Percentiles rank a stretch among this genome's conserved stretches.
phyloP scores from a whole-genome alignment of 495 filamentous ascomycete species.

The Penicillium taxi region DNA sequence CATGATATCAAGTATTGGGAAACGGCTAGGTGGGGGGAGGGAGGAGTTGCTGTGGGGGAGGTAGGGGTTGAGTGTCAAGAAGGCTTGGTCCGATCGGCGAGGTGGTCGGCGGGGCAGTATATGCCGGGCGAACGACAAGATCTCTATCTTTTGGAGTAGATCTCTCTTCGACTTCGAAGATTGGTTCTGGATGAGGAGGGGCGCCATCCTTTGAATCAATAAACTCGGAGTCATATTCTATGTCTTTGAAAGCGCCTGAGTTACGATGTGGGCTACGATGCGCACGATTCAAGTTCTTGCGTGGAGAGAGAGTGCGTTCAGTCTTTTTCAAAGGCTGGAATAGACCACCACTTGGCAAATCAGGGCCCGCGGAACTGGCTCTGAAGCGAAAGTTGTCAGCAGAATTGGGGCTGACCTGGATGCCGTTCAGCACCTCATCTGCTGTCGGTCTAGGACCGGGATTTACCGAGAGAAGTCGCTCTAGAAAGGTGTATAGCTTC shows the following conservation, averaged over 20 bases:
- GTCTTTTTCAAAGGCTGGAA: slow-evolving; percentile 50
- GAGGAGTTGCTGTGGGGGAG: slow-evolving; percentile 46
- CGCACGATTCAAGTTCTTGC: slow-evolving; percentile 20
- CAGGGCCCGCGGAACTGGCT: slow-evolving; percentile 36
- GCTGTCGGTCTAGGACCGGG: slow-evolving; percentile 74
- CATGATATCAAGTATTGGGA: slow-evolving; percentile 17
- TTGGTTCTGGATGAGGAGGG: slow-evolving; percentile 10
- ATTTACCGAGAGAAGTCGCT: slow-evolving; percentile 69
- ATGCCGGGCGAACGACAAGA: slow-evolving; percentile 30
- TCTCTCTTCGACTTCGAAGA: slow-evolving; percentile 15
- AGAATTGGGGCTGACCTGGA: slow-evolving; percentile 60
- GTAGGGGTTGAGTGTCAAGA: slow-evolving; percentile 12
- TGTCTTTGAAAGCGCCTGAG: slow-evolving; percentile 19
- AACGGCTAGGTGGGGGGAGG: slow-evolving; percentile 42
- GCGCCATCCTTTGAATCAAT: slow-evolving; percentile 15
- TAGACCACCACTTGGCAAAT: slow-evolving; percentile 48
- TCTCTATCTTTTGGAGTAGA: slow-evolving; percentile 31
- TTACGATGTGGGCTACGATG: slow-evolving; percentile 19
- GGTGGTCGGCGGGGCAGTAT: slow-evolving; percentile 16
- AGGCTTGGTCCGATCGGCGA: slow-evolving; percentile 18
- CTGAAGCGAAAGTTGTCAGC: slow-evolving; percentile 48
- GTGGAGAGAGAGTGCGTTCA: slow-evolving; percentile 26
- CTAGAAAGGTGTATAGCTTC: slow-evolving; percentile 75
- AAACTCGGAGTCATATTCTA: slow-evolving; percentile 28
- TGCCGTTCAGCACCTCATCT: slow-evolving; percentile 74